These are phyloP conservation scores for Penicillium steckii DNA, from an alignment of 495 filamentous ascomycete genomes.

Conservation along the genomic window DNA sequence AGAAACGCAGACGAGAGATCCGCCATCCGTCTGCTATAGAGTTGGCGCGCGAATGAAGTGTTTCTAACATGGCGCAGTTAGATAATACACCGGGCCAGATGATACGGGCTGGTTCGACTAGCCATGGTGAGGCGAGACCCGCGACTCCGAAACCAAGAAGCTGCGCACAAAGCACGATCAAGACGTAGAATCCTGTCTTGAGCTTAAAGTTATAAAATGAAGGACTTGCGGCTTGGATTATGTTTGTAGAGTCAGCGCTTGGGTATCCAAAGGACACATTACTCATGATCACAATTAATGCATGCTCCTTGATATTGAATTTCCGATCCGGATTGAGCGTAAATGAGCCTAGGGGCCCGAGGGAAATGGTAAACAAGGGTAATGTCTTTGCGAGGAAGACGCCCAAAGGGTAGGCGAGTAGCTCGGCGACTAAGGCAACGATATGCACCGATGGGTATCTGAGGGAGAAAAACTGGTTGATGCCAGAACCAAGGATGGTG, in stretches of 20 bases:
- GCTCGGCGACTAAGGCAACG: slow-evolving; percentile 60
- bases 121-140: slow-evolving; percentile 58
- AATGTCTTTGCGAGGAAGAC: slow-evolving; percentile 39
- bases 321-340: slow-evolving; percentile 57
- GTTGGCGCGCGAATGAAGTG: slow-evolving; percentile 35
- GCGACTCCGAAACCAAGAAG: slow-evolving; percentile 64
- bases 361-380: slow-evolving; percentile 44
- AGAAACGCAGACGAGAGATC: slow-evolving; percentile 61
- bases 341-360: slow-evolving; percentile 44
- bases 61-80: slow-evolving; percentile 38
- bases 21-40: slow-evolving; percentile 54
- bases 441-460: slow-evolving; percentile 86
- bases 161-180: slow-evolving; percentile 62
- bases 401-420: slow-evolving; percentile 62
- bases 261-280: slow-evolving; percentile 79
- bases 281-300: slow-evolving; percentile 83
- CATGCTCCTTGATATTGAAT: slow-evolving; percentile 85
- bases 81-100: slow-evolving; percentile 37
- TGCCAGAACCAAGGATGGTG: slow-evolving; percentile 75
- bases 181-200: slow-evolving; percentile 56
- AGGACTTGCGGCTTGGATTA: slow-evolving; percentile 42
- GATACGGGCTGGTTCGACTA: slow-evolving; percentile 59
- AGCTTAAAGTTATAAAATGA: slow-evolving; percentile 61
- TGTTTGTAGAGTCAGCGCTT: slow-evolving; percentile 43
- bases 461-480: slow-evolving; percentile 83